Conservation (phyloP, 805 yeast genomes). For the Hanseniaspora jakobsenii region DNA sequence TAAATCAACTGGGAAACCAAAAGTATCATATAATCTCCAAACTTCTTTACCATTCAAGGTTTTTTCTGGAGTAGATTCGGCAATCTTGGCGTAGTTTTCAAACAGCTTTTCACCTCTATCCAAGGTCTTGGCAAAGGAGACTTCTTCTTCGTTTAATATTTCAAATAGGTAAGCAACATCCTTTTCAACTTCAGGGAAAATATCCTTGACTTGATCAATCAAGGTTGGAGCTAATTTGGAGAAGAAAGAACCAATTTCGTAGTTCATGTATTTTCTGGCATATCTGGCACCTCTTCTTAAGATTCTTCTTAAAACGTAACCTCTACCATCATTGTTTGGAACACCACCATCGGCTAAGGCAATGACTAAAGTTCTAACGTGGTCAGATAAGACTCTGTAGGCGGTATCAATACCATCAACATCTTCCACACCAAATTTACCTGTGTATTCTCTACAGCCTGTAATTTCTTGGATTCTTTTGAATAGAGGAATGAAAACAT, state of each 20-base stretch:
- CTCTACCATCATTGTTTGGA: slow-evolving; percentile 98
- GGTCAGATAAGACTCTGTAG: slow-evolving; percentile 95
- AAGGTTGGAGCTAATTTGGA: slow-evolving; percentile 85
- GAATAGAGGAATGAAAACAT: slow-evolving; percentile 85
- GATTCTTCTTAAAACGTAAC: slow-evolving; percentile 93
- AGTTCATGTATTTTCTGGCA: slow-evolving; percentile 89
- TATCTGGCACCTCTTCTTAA: slow-evolving; percentile 96
- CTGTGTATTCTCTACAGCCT: slow-evolving; percentile 81
- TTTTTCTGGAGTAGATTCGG: slow-evolving; percentile 61
- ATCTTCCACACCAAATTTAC: slow-evolving; percentile 88
- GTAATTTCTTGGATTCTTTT: slow-evolving; percentile 80
- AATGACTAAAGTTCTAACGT: slow-evolving; percentile 90
- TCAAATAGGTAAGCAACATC: slow-evolving; percentile 69
- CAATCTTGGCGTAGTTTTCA: slow-evolving; percentile 80
- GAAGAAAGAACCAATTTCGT: slow-evolving; percentile 89
- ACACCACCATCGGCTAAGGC: slow-evolving; percentile 98
- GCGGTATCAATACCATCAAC: slow-evolving; percentile 94
- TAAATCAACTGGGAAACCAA: slow-evolving; percentile 97
- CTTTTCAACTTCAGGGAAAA: slow-evolving; percentile 81
- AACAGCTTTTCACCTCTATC: slow-evolving; percentile 96
- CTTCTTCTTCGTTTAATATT: slow-evolving; percentile 91
- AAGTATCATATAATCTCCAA: slow-evolving; percentile 96
- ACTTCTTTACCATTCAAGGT: slow-evolving; percentile 85
- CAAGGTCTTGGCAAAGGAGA: slow-evolving; percentile 84
- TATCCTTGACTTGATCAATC: slow-evolving; percentile 71